These are phyloP conservation scores for Calamus simplicifolius DNA, from an alignment of 176 grass and related monocot species.

Conservation along the genomic window DNA sequence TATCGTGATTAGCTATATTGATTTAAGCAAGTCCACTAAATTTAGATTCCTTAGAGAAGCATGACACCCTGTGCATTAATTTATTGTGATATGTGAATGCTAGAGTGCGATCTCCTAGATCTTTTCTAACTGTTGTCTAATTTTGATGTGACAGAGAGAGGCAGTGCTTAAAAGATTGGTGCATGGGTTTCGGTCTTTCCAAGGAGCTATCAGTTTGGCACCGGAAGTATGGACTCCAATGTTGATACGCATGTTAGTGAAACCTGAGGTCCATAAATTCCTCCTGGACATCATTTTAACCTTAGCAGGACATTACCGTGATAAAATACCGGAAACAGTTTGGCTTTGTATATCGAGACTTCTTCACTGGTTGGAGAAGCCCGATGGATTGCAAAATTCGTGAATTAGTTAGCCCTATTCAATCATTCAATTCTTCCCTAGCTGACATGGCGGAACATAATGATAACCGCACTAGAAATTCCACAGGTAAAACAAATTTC, in stretches of 20 bases:
- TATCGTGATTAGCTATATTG: too few relatives aligned
- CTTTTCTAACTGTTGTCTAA: neutral
- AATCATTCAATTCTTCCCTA: too few relatives aligned
- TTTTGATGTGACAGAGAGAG: slow-evolving; percentile 45
- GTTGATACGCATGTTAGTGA: slow-evolving; percentile 54
- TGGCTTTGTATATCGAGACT: slow-evolving; percentile 73
- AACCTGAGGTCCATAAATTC: slow-evolving; percentile 24
- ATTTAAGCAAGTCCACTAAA: too few relatives aligned
- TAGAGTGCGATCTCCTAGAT: too few relatives aligned
- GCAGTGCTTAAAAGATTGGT: slow-evolving; percentile 57
- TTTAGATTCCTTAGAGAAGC: too few relatives aligned
- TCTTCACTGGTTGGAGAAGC: slow-evolving; percentile 64
- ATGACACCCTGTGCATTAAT: too few relatives aligned
- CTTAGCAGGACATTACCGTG: slow-evolving; percentile 39
- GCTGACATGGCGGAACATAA: too few relatives aligned
- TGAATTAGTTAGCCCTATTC: neutral
- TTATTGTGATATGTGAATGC: too few relatives aligned
- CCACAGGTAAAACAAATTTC: slow-evolving; percentile 21
- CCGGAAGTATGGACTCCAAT: slow-evolving; percentile 74
- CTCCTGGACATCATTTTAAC: slow-evolving; percentile 42
- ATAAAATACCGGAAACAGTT: slow-evolving; percentile 72
- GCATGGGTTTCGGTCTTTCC: slow-evolving; percentile 50
- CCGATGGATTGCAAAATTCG: slow-evolving; percentile 14
- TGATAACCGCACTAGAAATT: slow-evolving; percentile 38
- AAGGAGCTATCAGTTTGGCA: slow-evolving; percentile 49